Evolutionary conservation across 257 asterid genomes (phyloP), one percentile per base, ranked within the genome.

Genomic region (Scutellaria barbata): DNA sequence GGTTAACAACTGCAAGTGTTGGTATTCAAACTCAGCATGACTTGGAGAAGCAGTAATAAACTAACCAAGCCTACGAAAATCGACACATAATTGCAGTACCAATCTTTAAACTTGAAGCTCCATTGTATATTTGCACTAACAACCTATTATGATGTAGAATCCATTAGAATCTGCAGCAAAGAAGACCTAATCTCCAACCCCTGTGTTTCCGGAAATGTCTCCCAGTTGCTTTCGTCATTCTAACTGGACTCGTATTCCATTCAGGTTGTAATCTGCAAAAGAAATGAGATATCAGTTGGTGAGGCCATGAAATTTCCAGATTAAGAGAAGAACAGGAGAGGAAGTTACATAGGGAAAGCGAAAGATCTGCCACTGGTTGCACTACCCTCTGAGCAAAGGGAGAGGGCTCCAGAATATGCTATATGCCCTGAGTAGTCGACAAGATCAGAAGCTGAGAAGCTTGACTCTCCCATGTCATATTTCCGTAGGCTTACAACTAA

Each of bases 211-310:
- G 82, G 13, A 76, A 76, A 71, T 82, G 82, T 46, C 85, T 78
- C 71, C 85, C 60, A 1, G 85, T 92, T 8, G 85, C 88, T 70
- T 85, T 84, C 10, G 73, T 79, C 96, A 90, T 88, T 54, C 95
- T 80, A 47, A 80, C 92, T 0, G 98, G 98, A 81, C 97, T 92
- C 80, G 87, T 80, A 20, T 80, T 88, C 96, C 95, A 92, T 75
- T 90, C 98, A 9, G 83, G 42, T 68, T 81, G 96, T 72, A 92
- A 79, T 68, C 98, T 90, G 92, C 66, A 57, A 54, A 33, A 33
- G 48, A 57, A 30, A 69, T 6, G 14, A 10, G 5, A 22, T 5
- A 56, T 54, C 12, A 53, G 45, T 30, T 7, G 1, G 13, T 12
- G 22, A 57, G 46, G 54, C 30, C 18, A 43, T 14, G 68, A 48